These are phyloP conservation scores for Backusella psychrophila DNA, from an alignment of 192 early-diverging fungal genomes.

Conservation along the genomic window DNA sequence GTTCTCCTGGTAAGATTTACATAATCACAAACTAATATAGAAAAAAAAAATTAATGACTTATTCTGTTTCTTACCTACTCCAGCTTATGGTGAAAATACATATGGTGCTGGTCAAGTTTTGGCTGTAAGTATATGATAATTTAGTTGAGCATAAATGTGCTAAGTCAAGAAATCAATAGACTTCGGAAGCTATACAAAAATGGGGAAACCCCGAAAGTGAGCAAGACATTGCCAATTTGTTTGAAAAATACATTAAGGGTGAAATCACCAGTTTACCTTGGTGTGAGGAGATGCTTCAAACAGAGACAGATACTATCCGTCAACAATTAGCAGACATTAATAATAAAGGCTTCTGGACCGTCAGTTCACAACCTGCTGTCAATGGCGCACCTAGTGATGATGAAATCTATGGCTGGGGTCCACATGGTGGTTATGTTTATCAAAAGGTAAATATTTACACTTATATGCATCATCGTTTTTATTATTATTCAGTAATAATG, in stretches of 20 bases:
- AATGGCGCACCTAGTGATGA: conserved; percentile 69
- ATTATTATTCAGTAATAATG: too few relatives aligned
- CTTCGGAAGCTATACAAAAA: conserved; percentile 53
- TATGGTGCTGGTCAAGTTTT: conserved; percentile 64
- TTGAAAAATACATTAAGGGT: conserved; percentile 64
- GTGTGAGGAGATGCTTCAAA: conserved; percentile 57
- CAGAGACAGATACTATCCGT: conserved; percentile 65
- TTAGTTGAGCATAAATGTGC: background rate
- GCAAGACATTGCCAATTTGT: conserved; percentile 62
- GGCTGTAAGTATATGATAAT: conserved; percentile 21
- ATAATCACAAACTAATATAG: background rate
- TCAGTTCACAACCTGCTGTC: conserved; percentile 82
- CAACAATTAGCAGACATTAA: conserved; percentile 58
- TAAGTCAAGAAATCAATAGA: conserved; percentile 2
- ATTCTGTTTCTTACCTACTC: too few relatives aligned
- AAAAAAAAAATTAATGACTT: background rate
- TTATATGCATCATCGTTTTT: background rate
- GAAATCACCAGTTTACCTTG: conserved; percentile 67
- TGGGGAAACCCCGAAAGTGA: conserved; percentile 62
- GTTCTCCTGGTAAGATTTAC: conserved; percentile 57
- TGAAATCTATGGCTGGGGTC: conserved; percentile 79
- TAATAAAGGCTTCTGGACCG: conserved; percentile 67
- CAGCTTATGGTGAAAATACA: conserved; percentile 60
- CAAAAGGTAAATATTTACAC: conserved; percentile 51
- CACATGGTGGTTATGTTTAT: conserved; percentile 79